Evolutionary conservation across 306 rosid genomes (phyloP).

Genomic region (Casuarina cunninghamiana): DNA sequence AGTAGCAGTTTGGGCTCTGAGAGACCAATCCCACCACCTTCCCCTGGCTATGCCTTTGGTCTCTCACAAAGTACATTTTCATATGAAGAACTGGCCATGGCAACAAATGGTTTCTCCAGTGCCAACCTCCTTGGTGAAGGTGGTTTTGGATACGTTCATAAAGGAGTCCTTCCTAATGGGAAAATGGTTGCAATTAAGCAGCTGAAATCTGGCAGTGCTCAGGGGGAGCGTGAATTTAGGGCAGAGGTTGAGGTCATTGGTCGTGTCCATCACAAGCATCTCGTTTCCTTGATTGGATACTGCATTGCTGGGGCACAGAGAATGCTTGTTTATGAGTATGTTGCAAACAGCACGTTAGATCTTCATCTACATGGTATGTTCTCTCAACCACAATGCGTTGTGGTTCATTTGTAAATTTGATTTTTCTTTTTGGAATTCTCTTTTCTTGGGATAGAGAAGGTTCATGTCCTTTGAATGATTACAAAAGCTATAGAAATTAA

Average conservation of each 20-base stretch:
- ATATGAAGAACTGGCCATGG: conserved; percentile 47
- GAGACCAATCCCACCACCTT: conserved; percentile 25
- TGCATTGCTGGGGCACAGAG: conserved; percentile 49
- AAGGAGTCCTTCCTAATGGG: conserved; percentile 66
- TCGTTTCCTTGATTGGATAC: conserved; percentile 64
- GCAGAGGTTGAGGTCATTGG: conserved; percentile 69
- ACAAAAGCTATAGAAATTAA: background rate
- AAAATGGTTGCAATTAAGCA: conserved; percentile 66
- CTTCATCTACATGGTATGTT: conserved; percentile 63
- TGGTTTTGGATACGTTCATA: conserved; percentile 66
- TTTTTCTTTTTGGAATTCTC: background rate
- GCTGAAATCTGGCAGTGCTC: conserved; percentile 54
- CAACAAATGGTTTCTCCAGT: conserved; percentile 52
- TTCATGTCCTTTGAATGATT: background rate
- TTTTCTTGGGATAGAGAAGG: background rate
- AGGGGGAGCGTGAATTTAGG: conserved; percentile 70
- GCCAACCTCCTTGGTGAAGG: conserved; percentile 68
- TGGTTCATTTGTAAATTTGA: background rate
- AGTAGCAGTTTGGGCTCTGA: conserved; percentile 38
- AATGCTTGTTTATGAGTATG: conserved; percentile 66
- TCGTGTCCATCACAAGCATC: conserved; percentile 69
- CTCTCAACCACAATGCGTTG: background rate
- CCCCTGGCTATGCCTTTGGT: conserved; percentile 34
- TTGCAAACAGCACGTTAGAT: conserved; percentile 48
- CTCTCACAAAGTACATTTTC: conserved; percentile 48